Conservation (phyloP, 257 asterid species). For the Nicotiana otophora region DNA sequence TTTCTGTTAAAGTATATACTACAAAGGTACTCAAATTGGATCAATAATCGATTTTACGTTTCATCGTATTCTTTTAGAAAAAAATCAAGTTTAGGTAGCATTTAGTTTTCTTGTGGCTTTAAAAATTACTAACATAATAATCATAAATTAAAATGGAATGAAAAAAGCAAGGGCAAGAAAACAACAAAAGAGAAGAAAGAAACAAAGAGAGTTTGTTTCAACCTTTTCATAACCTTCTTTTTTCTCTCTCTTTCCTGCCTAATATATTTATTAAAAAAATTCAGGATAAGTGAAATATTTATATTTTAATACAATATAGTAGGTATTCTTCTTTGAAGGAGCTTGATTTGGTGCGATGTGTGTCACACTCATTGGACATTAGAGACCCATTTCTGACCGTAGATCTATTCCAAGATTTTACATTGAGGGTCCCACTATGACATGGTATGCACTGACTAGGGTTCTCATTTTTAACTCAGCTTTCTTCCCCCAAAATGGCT, state of each 20-base stretch:
- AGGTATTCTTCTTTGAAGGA: neutral
- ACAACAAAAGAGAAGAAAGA: slow-evolving; percentile 27
- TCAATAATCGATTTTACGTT: too few species aligned
- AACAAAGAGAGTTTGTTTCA: slow-evolving; percentile 32
- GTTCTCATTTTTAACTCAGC: neutral
- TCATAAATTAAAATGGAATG: slow-evolving; percentile 8
- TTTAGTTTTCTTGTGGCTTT: neutral
- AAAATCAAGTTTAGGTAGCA: neutral
- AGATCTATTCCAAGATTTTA: slow-evolving; percentile 26
- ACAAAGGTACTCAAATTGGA: too few species aligned
- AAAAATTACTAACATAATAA: neutral
- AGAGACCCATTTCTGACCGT: slow-evolving; percentile 27
- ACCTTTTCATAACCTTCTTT: neutral
- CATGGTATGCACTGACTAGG: slow-evolving; percentile 38
- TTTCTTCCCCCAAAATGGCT: neutral
- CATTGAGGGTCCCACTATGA: slow-evolving; percentile 28
- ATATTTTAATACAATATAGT: neutral
- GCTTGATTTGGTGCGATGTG: slow-evolving; percentile 18
- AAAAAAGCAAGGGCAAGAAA: slow-evolving; percentile 23
- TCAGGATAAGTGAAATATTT: neutral
- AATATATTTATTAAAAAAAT: neutral
- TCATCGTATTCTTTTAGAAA: neutral
- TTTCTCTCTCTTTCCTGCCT: neutral
- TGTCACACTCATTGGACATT: slow-evolving; percentile 21
- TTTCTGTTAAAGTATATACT: rapidly evolving